Conservation (phyloP, 2,329 filamentous ascomycete species). For the Sporothrix variecibatus region DNA sequence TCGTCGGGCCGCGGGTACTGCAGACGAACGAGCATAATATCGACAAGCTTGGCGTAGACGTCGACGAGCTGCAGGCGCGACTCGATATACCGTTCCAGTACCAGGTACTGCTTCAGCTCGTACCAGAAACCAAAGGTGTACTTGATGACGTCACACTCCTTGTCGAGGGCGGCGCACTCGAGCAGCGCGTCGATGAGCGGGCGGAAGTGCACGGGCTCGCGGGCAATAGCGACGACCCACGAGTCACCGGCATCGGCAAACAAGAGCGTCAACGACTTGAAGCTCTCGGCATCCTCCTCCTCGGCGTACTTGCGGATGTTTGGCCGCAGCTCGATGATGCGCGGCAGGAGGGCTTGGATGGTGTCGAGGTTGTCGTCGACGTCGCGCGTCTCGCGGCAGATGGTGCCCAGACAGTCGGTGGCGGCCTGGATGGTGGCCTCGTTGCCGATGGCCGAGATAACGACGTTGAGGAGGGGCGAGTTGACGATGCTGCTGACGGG, state of each 20-base stretch:
- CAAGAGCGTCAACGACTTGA: slow-evolving; percentile 85
- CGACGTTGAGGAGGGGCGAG: slow-evolving; percentile 78
- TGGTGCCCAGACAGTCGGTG: slow-evolving; percentile 87
- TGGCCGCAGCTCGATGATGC: slow-evolving; percentile 72
- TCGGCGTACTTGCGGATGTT: slow-evolving; percentile 74
- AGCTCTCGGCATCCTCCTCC: slow-evolving; percentile 80
- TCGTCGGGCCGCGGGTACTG: slow-evolving; percentile 79
- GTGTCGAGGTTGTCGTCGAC: slow-evolving; percentile 85
- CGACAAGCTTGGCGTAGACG: slow-evolving; percentile 84
- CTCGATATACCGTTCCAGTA: slow-evolving; percentile 83
- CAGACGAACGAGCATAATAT: slow-evolving; percentile 87
- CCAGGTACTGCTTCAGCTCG: slow-evolving; percentile 94
- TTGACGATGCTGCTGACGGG: slow-evolving; percentile 79
- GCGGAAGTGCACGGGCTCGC: slow-evolving; percentile 78
- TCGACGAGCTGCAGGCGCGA: slow-evolving; percentile 76
- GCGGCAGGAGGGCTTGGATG: slow-evolving; percentile 81
- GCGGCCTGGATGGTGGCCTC: slow-evolving; percentile 83
- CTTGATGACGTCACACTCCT: slow-evolving; percentile 86
- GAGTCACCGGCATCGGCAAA: slow-evolving; percentile 92
- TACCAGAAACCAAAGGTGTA: slow-evolving; percentile 98
- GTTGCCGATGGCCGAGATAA: slow-evolving; percentile 74
- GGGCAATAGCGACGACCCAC: slow-evolving; percentile 89
- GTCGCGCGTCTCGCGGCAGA: slow-evolving; percentile 89
- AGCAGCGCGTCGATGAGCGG: slow-evolving; percentile 85
- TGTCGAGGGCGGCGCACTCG: slow-evolving; percentile 86